Conservation (phyloP, 495 filamentous ascomycete species). For the Corynascus novoguineensis region DNA sequence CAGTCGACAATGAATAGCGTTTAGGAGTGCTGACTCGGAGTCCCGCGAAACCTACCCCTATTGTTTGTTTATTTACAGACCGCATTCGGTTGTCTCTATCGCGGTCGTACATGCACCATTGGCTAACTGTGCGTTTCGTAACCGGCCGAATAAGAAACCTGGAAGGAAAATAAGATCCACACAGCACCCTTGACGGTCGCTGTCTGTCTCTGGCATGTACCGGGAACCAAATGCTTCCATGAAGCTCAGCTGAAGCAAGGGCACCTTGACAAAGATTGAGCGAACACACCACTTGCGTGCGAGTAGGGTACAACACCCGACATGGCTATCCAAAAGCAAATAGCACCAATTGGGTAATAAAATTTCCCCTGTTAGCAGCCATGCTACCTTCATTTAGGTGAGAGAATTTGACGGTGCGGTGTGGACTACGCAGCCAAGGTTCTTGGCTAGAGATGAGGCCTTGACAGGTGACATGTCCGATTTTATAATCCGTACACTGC, state of each 20-base stretch:
- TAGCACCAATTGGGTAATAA: no score
- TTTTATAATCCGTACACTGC: no score
- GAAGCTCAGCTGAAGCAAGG: not conserved
- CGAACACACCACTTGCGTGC: not conserved
- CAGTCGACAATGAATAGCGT: not conserved
- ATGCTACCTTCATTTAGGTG: not conserved
- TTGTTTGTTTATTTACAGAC: not conserved
- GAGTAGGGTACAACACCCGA: not conserved
- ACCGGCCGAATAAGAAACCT: no score
- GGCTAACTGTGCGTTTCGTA: no score
- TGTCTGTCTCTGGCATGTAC: no score
- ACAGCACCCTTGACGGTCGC: no score
- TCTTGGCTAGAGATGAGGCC: no score
- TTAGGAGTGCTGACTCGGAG: not conserved
- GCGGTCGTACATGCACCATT: not conserved
- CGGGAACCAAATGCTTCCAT: not conserved
- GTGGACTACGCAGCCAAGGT: no score
- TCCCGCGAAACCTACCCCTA: not conserved
- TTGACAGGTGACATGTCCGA: no score
- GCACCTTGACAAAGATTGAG: not conserved
- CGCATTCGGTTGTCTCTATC: not conserved
- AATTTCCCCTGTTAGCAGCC: not conserved
- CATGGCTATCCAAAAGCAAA: no score
- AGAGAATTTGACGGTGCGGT: no score
- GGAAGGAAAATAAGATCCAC: no score